Conservation (phyloP, 2,329 filamentous ascomycete species). For the Alternaria angustiovoidea region DNA sequence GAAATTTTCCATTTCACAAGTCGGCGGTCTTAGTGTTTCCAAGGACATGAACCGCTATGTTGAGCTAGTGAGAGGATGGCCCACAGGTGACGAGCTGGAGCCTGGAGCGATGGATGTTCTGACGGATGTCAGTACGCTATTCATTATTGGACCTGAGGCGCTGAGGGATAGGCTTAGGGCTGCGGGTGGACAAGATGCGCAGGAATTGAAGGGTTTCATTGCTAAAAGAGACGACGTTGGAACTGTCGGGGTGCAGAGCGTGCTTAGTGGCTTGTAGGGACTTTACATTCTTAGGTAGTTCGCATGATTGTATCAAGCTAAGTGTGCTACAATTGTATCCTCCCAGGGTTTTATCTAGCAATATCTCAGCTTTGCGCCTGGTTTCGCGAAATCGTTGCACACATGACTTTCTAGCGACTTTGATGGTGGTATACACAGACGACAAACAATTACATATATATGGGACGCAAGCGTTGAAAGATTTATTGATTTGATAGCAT, state of each 20-base stretch:
- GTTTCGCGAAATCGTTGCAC: background rate
- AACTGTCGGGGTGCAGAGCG: conserved; percentile 82
- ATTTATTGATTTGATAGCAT: too few relatives aligned
- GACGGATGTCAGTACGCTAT: conserved; percentile 92
- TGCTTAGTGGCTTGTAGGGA: conserved; percentile 64
- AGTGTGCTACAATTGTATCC: background rate
- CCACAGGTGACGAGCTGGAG: conserved; percentile 66
- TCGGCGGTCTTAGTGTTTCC: conserved; percentile 91
- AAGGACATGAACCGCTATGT: conserved; percentile 97
- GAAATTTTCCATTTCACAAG: conserved; percentile 90
- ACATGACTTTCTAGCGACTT: background rate
- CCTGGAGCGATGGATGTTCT: conserved; percentile 75
- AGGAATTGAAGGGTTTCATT: conserved; percentile 81
- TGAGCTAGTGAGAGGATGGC: conserved; percentile 83
- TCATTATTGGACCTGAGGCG: conserved; percentile 79
- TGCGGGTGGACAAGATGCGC: conserved; percentile 53
- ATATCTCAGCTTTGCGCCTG: background rate
- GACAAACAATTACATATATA: too few relatives aligned
- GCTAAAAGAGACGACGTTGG: conserved; percentile 83
- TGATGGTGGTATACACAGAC: background rate
- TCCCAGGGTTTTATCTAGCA: background rate
- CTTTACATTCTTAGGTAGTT: background rate
- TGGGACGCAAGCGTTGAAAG: too few relatives aligned
- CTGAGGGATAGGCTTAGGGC: conserved; percentile 60
- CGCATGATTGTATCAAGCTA: background rate